Evolutionary conservation across 108 stramenopile genomes (phyloP), one percentile per base, ranked within the genome.

Genomic region (Conticribra guillardii): DNA sequence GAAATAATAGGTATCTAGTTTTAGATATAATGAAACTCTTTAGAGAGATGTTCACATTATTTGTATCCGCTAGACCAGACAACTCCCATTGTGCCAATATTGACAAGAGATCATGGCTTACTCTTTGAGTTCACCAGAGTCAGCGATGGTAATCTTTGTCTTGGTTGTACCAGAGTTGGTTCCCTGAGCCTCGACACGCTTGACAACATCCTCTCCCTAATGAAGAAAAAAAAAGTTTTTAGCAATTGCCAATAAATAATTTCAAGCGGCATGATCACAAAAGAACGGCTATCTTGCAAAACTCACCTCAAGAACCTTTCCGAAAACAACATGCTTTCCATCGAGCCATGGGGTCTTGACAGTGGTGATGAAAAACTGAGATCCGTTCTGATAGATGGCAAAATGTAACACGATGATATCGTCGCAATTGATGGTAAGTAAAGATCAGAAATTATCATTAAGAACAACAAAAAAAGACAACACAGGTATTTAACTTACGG

Each of bases 331-430:
- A 64, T 98, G 97, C 62, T 69, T 60, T 73, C 82, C 86, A 75
- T 99, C 98, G 52, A 99, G 67, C 97, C 97, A 98, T 18, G 94
- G 83, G n/a, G 97, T 98, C 62, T 96, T 93, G 71, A 91, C 96
- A 58, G 96, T 97, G 29, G 97, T 98, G 74, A 98, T 96, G 83
- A 98, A 98, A 83, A 98, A 97, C 75, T 99, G 97, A 29, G 82
- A 90, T 75, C 98, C 96, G 67, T 95, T 96, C 63, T 88, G 46
- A 54, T 61, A 5, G n/a, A n/a, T n/a, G n/a, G n/a, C n/a, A 16
- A 58, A 33, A 34, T 4, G 34, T 0, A 34, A 2, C 2, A 27
- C 28, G 11, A 1, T 14, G 21, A 24, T 4, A 53, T 2, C 1
- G 63, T 31, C 47, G 46, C 46, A 49, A 47, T 2, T 50, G n/a